Base-by-base conservation (phyloP, 2,329 filamentous ascomycete genomes). In the Claviceps monticola region DNA sequence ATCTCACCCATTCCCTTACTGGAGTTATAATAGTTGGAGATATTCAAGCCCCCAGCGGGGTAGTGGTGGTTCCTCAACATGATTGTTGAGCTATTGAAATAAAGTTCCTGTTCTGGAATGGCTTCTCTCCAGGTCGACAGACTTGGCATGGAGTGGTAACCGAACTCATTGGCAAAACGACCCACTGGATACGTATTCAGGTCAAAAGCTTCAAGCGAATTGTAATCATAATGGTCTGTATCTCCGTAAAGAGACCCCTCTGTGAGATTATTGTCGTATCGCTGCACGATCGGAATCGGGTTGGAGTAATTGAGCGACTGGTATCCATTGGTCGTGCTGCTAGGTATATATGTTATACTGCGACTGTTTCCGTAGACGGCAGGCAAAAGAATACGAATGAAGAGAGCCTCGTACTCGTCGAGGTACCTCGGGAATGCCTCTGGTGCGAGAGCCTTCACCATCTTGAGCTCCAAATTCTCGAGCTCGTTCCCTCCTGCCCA, bases 141-240 rank as follows among this genome's bases (percentile, higher is more conserved):
- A 49, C 73, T 76, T 0, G 79, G 79, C 79, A 83, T 80, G 51
- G 73, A 76, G 58, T 80, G 78, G 59, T 74, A 82, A 23, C 80
- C 80, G 54, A 83, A 83, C 61, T 83, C 79, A 55, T 81, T 80
- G 2, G 76, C 74, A 57, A 83, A 83, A 8, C 79, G 70, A 2
- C 77, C 78, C 0, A 80, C 65, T 0, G 79, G 78, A 55, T 81
- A 82, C 0, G 64, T 67, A 1, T 67, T 69, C n/a, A 69, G 66
- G 59, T 82, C 71, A 62, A 81, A 82, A 0, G 78, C 72, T 16
- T 71, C 62, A 0, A 58, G 60, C 13, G 71, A 70, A 53, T 77
- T 62, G 58, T 83, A 83, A 56, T 81, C 74, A 63, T 83, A 83
- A 59, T 75, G 71, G 55, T 80, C 76, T 5, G 78, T 82, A 53